Evolutionary conservation across 495 filamentous ascomycete species (phyloP).

Genomic region (Ramalina intermedia): DNA sequence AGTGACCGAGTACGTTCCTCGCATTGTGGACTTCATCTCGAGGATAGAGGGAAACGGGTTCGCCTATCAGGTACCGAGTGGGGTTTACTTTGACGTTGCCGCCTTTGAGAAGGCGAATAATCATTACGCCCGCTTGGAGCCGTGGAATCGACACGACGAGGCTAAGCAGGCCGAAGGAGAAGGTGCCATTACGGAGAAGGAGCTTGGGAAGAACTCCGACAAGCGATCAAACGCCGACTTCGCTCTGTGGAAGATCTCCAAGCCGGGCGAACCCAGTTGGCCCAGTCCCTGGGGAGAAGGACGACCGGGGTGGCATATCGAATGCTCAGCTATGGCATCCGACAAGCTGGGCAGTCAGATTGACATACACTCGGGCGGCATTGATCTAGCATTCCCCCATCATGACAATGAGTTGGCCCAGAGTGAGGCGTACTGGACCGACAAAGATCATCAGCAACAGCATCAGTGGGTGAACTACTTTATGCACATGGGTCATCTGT

Average conservation of each 20-base stretch:
- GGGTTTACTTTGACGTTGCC: constrained; percentile 86
- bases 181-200: constrained; percentile 48
- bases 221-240: constrained; percentile 73
- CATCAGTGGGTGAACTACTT: constrained; percentile 94
- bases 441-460: constrained; percentile 17
- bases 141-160: constrained; percentile 74
- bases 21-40: constrained; percentile 69
- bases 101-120: constrained; percentile 76
- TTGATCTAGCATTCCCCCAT: constrained; percentile 89
- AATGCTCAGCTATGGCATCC: constrained; percentile 94
- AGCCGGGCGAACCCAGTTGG: constrained; percentile 88
- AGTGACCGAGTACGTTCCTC: constrained; percentile 75
- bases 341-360: constrained; percentile 67
- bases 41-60: constrained; percentile 72
- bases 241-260: constrained; percentile 87
- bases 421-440: constrained; percentile 70
- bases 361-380: constrained; percentile 88
- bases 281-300: constrained; percentile 72
- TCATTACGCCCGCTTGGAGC: constrained; percentile 71
- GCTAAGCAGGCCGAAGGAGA: constrained; percentile 80
- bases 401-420: constrained; percentile 95
- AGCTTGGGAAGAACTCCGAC: constrained; percentile 34
- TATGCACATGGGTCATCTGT: constrained; percentile 87
- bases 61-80: constrained; percentile 72
- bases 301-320: constrained; percentile 93